A percentile compares a stretch with the other conserved stretches of the same genome.
Evolutionary conservation across 2,329 filamentous ascomycete genomes (phyloP).

Genomic region (Cladophialophora bantiana): DNA sequence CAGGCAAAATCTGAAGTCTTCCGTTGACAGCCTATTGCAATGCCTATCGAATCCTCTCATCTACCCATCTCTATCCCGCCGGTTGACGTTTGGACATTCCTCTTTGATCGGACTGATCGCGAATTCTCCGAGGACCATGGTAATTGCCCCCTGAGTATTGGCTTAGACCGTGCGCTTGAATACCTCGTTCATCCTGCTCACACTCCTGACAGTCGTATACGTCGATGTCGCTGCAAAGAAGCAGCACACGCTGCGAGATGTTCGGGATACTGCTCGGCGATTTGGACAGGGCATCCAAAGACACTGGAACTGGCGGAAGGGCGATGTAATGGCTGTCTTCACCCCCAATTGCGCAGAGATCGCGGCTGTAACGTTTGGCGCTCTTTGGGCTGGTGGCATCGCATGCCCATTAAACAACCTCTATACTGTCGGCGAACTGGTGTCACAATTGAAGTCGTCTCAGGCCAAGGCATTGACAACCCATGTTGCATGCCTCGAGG

Average conservation of each 20-base stretch:
- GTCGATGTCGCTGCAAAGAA: conserved; percentile 64
- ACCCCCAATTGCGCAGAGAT: conserved; percentile 81
- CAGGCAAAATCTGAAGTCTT: not conserved
- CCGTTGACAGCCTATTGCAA: conserved; percentile 47
- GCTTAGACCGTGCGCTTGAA: not conserved
- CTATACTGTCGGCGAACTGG: conserved; percentile 82
- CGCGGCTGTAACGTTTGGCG: conserved; percentile 78
- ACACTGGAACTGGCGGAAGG: conserved; percentile 71
- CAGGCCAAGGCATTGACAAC: conserved; percentile 77
- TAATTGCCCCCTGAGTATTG: conserved; percentile 46
- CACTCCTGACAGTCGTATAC: conserved; percentile 27
- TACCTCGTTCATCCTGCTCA: conserved; percentile 1
- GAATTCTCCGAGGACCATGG: conserved; percentile 75
- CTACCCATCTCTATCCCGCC: conserved; percentile 72
- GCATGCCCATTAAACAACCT: conserved; percentile 83
- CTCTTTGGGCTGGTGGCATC: conserved; percentile 81
- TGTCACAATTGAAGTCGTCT: conserved; percentile 80
- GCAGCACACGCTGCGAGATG: conserved; percentile 72
- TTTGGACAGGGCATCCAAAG: conserved; percentile 81
- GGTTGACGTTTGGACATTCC: conserved; percentile 76
- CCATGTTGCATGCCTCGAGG: conserved; percentile 69
- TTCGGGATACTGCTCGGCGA: conserved; percentile 69
- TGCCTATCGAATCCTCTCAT: conserved; percentile 74
- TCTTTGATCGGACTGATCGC: conserved; percentile 73
- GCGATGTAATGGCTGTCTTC: conserved; percentile 82